These are phyloP conservation scores for Ophiorrhiza pumila DNA, from an alignment of 257 asterid species.

Conservation along the genomic window DNA sequence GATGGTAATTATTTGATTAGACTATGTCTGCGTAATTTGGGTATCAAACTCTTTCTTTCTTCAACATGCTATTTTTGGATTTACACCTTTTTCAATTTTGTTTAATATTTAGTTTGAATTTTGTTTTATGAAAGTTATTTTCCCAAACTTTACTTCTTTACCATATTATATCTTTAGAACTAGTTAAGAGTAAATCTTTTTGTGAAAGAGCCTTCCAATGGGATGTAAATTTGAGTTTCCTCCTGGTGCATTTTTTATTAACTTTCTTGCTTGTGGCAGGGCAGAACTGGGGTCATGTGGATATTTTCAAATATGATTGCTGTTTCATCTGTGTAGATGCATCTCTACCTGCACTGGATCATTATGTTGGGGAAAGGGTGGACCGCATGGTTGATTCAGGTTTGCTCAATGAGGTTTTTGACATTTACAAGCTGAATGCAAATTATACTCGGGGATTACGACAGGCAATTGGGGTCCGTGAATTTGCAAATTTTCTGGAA, in stretches of 20 bases:
- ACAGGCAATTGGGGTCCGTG: conserved; percentile 94
- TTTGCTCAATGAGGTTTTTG: conserved; percentile 67
- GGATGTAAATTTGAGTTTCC: not conserved
- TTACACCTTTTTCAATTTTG: not conserved
- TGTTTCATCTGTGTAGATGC: conserved; percentile 88
- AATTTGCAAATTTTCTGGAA: conserved; percentile 62
- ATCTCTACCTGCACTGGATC: conserved; percentile 68
- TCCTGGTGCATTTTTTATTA: conserved; percentile 1
- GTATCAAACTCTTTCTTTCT: not conserved
- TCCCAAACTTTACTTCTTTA: not conserved
- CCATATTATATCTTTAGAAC: not conserved
- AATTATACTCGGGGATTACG: conserved; percentile 79
- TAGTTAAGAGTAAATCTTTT: not conserved
- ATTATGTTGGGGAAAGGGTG: conserved; percentile 73
- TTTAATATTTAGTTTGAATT: not conserved
- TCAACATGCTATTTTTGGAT: not conserved
- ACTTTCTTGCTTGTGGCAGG: conserved; percentile 62
- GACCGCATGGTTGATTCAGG: conserved; percentile 75
- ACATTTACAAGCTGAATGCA: conserved; percentile 55
- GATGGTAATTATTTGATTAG: conserved; percentile 5
- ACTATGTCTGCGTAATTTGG: not conserved
- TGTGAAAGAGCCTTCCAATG: not conserved
- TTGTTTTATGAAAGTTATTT: not conserved
- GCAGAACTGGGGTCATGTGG: conserved; percentile 97
- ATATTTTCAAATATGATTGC: conserved; percentile 61